A percentile compares a stretch with the other conserved stretches of the same genome.
These are phyloP conservation scores for Candida ortonii DNA, from an alignment of 805 yeast species.

Conservation along the genomic window DNA sequence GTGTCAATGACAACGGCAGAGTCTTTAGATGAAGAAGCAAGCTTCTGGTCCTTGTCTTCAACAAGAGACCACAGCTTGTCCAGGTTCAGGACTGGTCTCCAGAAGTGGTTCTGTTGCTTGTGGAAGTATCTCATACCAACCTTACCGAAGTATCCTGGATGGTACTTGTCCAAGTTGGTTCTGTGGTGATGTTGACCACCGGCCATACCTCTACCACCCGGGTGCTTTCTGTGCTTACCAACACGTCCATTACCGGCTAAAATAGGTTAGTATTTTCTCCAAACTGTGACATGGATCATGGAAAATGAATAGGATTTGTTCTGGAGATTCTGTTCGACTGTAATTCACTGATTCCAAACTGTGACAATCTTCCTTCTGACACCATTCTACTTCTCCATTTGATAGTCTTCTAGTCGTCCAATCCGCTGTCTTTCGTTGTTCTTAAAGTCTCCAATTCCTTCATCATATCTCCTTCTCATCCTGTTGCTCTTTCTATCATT, in stretches of 20 bases:
- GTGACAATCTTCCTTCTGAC: slow-evolving; percentile 1
- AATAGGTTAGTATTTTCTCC: slow-evolving; percentile 11
- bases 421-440: background rate
- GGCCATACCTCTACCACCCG: slow-evolving; percentile 99
- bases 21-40: slow-evolving; percentile 76
- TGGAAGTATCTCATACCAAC: slow-evolving; percentile 99
- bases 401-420: background rate
- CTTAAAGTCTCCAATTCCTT: no score
- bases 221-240: slow-evolving; percentile 99
- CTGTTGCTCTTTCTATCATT: background rate
- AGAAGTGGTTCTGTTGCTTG: slow-evolving; percentile 89
- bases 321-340: background rate
- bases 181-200: slow-evolving; percentile 99
- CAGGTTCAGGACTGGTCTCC: slow-evolving; percentile 97
- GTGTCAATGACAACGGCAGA: slow-evolving; percentile 99
- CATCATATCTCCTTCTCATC: background rate
- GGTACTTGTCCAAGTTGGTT: slow-evolving; percentile 99
- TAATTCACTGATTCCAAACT: background rate
- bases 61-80: slow-evolving; percentile 98
- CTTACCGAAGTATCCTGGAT: slow-evolving; percentile 99
- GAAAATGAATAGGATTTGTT: slow-evolving; percentile 9
- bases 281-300: background rate
- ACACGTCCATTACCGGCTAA: slow-evolving; percentile 99
- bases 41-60: slow-evolving; percentile 91
- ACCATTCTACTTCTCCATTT: background rate